Conservation (phyloP, 176 grass and related monocot genomes). For the Cenchrus americanus region DNA sequence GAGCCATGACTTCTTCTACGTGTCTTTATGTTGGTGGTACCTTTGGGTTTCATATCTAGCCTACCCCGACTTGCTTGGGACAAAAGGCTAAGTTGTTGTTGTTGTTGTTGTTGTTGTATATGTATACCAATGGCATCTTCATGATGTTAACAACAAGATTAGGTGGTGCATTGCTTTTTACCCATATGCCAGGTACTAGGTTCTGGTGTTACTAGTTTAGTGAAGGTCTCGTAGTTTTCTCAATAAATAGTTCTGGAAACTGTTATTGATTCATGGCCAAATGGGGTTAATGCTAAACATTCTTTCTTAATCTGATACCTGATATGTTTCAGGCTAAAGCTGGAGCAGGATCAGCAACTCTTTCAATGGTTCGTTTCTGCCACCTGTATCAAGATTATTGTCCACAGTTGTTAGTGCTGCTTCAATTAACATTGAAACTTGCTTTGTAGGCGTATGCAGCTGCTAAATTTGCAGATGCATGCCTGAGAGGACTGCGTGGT, state of each 20-base stretch:
- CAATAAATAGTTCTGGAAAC: background rate
- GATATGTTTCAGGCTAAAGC: constrained; percentile 78
- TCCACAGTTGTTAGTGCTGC: background rate
- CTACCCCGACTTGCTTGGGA: no score
- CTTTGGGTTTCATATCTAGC: no score
- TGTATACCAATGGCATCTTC: background rate
- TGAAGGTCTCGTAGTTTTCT: background rate
- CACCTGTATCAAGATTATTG: background rate
- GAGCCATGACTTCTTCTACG: no score
- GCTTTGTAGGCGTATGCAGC: constrained; percentile 67
- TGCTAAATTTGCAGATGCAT: constrained; percentile 84
- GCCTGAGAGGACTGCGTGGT: constrained; percentile 67
- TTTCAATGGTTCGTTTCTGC: constrained; percentile 74
- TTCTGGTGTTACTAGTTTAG: background rate
- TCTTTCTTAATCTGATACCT: background rate
- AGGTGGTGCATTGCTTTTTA: background rate
- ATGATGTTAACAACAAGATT: constrained; percentile 12
- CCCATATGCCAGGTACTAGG: background rate
- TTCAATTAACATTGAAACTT: constrained; percentile 13
- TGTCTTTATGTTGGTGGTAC: no score
- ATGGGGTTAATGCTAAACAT: background rate
- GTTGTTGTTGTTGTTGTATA: no score
- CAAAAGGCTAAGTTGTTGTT: no score
- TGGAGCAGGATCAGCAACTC: constrained; percentile 81
- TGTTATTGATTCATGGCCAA: background rate